These are phyloP conservation scores for Mycoemilia scoparia DNA, from an alignment of 192 early-diverging fungal genomes.

Conservation along the genomic window DNA sequence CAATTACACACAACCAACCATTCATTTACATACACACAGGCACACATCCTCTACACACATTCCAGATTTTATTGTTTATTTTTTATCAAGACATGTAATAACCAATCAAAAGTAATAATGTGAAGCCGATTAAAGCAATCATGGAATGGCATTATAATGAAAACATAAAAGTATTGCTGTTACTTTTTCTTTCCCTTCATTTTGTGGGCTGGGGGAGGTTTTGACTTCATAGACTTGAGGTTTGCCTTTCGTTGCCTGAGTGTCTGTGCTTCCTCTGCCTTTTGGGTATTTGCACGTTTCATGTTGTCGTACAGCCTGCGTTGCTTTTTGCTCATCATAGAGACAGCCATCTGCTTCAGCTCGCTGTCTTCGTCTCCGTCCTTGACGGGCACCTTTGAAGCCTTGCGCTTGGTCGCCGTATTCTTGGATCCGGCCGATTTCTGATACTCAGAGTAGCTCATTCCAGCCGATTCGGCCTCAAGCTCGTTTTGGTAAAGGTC, in stretches of 20 bases:
- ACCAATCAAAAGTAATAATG: no score
- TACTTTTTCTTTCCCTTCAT: slow-evolving; percentile 6
- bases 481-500: slow-evolving; percentile 27
- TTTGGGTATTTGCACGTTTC: slow-evolving; percentile 15
- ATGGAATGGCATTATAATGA: no score
- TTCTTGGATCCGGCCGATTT: slow-evolving; percentile 6
- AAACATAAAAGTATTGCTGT: no score
- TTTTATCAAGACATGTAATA: no score
- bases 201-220: slow-evolving; percentile 5
- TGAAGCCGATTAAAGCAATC: no score
- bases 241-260: slow-evolving; percentile 20
- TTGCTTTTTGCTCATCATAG: slow-evolving; percentile 32
- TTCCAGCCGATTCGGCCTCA: slow-evolving; percentile 16
- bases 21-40: no score
- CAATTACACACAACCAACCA: no score
- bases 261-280: slow-evolving; percentile 14
- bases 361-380: slow-evolving; percentile 25
- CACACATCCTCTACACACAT: no score
- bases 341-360: slow-evolving; percentile 26
- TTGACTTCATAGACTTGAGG: no score
- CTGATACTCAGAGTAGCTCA: slow-evolving; percentile 25
- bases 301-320: slow-evolving; percentile 27
- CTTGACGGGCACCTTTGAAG: slow-evolving; percentile 10
- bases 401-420: slow-evolving; percentile 1
- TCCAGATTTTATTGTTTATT: no score